Conservation (phyloP, 768 basidiomycete species). For the Mycena albidolilacea region DNA sequence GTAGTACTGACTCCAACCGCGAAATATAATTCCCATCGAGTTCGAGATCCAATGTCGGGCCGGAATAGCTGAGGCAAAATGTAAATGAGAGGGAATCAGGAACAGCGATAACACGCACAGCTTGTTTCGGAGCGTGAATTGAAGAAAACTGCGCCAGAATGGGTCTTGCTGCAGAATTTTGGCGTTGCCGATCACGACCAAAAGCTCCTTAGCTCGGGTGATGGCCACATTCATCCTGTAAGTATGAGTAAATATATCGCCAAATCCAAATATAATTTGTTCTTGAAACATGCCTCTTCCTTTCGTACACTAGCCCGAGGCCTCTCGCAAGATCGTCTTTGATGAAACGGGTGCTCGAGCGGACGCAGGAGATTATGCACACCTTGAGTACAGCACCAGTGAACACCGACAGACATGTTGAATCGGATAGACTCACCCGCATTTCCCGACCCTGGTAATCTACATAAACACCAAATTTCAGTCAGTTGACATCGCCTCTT, state of each 20-base stretch:
- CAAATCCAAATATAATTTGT: background rate
- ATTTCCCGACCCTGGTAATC: constrained; percentile 69
- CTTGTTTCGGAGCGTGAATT: constrained; percentile 63
- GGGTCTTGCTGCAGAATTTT: constrained; percentile 59
- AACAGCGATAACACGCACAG: constrained; percentile 49
- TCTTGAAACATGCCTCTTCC: constrained; percentile 56
- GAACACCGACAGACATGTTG: background rate
- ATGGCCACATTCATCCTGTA: constrained; percentile 69
- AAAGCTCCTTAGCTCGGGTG: constrained; percentile 67
- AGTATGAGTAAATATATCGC: background rate
- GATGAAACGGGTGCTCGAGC: constrained; percentile 61
- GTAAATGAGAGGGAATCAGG: background rate
- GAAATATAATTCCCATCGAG: constrained; percentile 66
- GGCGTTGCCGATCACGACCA: constrained; percentile 65
- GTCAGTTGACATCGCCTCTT: constrained; percentile 4
- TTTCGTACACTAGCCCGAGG: constrained; percentile 61
- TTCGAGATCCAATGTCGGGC: constrained; percentile 59
- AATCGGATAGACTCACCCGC: constrained; percentile 44
- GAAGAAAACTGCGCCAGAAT: constrained; percentile 66
- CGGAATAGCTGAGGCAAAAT: constrained; percentile 54
- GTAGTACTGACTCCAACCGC: constrained; percentile 59
- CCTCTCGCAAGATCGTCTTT: constrained; percentile 64
- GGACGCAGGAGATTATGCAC: constrained; percentile 66
- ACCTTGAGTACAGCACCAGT: constrained; percentile 33
- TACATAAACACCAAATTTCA: constrained; percentile 38